Evolutionary conservation across 805 yeast genomes (phyloP).

Genomic region (Hanseniaspora vineae): DNA sequence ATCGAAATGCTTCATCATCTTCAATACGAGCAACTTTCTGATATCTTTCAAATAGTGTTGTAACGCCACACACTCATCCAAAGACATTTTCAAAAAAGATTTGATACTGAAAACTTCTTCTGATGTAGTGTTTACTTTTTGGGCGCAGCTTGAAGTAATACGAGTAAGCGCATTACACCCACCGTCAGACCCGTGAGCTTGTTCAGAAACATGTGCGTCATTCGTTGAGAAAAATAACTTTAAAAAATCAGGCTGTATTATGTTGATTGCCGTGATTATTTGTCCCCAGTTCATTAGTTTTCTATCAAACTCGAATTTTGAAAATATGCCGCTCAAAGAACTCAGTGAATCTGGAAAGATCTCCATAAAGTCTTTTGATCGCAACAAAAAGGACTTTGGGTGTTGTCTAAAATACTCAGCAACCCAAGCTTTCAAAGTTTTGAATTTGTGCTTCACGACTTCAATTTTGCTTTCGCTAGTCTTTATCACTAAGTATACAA

Average conservation of each 20-base stretch:
- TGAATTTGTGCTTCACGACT: constrained; percentile 9
- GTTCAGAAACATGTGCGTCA: too few species aligned
- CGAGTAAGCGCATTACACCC: too few species aligned
- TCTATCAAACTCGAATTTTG: background rate
- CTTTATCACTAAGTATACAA: constrained; percentile 7
- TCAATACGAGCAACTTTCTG: constrained; percentile 11
- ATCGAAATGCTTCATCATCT: background rate
- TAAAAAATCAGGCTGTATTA: background rate
- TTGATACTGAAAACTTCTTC: constrained; percentile 19
- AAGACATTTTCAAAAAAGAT: constrained; percentile 14
- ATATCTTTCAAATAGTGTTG: constrained; percentile 7
- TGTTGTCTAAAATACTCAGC: constrained; percentile 7
- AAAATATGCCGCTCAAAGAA: background rate
- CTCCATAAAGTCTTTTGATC: constrained; percentile 6
- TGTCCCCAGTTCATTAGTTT: background rate
- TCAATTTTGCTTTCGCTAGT: background rate
- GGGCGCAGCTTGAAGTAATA: too few species aligned
- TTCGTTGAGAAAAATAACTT: background rate
- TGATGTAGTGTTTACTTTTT: constrained; percentile 10
- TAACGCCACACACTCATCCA: constrained; percentile 11
- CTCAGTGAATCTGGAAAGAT: background rate
- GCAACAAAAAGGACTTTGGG: constrained; percentile 15
- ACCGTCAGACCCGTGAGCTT: too few species aligned
- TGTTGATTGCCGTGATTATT: background rate
- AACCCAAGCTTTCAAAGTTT: constrained; percentile 12